phyloP scores from a whole-genome alignment of 306 rosid species.

The Vicia faba region DNA sequence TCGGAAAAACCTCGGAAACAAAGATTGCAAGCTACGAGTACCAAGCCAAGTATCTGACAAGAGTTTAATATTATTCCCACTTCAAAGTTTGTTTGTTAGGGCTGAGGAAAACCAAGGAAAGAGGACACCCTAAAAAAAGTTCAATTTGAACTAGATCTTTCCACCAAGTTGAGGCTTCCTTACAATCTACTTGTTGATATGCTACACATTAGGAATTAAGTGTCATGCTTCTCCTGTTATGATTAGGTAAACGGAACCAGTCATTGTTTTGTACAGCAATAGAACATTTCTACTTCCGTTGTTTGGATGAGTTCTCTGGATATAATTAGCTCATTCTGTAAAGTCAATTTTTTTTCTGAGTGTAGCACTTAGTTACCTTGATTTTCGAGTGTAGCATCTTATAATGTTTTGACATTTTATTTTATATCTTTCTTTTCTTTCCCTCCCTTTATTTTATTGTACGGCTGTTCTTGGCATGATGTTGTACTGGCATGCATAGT shows the following conservation, averaged over 20 bases:
- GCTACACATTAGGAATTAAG: not conserved
- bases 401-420: no score
- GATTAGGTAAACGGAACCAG: constrained; percentile 19
- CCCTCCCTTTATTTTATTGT: not conserved
- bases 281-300: not conserved
- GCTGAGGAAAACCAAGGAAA: not conserved
- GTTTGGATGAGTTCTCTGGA: constrained; percentile 18
- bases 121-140: not conserved
- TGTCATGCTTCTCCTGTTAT: constrained; percentile 11
- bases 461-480: not conserved
- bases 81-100: not conserved
- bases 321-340: not conserved
- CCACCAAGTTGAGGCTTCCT: not conserved
- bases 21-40: not conserved
- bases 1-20: not conserved
- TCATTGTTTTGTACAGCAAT: constrained; percentile 1
- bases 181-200: constrained; percentile 4
- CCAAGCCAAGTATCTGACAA: not conserved
- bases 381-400: no score
- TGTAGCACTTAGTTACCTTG: not conserved
- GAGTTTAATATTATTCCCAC: not conserved
- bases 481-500: constrained; percentile 2
- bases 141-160: constrained; percentile 12
- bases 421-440: not conserved
- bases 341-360: not conserved